A percentile compares a stretch with the other conserved stretches of the same genome.
Evolutionary conservation across 129 eudicot genomes (phyloP).

Genomic region (Flaveria bidentis): DNA sequence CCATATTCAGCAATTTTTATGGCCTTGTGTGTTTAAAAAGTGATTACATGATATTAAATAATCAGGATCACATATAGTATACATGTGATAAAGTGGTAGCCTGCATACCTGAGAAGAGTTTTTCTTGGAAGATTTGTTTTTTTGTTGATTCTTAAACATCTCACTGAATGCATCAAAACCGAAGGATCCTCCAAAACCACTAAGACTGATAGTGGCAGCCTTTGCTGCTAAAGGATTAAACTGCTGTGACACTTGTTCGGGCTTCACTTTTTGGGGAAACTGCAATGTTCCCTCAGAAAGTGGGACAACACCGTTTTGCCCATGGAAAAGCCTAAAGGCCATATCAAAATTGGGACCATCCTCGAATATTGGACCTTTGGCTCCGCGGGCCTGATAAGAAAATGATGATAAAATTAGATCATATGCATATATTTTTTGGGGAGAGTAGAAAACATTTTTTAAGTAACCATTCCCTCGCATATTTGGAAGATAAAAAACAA

Average conservation of each 20-base stretch:
- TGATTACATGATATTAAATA: background rate
- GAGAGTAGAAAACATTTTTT: too few species aligned
- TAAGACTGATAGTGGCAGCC: constrained; percentile 93
- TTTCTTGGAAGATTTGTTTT: constrained; percentile 52
- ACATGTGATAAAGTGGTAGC: background rate
- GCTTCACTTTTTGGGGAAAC: constrained; percentile 46
- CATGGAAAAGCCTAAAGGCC: constrained; percentile 94
- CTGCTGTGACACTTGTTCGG: constrained; percentile 53
- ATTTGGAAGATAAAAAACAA: background rate
- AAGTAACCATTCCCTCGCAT: too few species aligned
- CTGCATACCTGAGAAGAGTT: constrained; percentile 64
- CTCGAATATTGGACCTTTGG: constrained; percentile 95
- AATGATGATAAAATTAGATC: background rate
- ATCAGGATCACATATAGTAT: constrained; percentile 1
- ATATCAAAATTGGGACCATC: constrained; percentile 97
- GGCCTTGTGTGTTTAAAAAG: background rate
- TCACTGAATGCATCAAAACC: constrained; percentile 79
- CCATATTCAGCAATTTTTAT: background rate
- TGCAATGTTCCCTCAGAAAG: constrained; percentile 66
- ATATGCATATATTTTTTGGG: too few species aligned
- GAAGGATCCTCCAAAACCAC: constrained; percentile 68
- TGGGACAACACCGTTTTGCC: constrained; percentile 92
- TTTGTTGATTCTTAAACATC: constrained; percentile 65
- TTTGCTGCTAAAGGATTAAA: constrained; percentile 96
- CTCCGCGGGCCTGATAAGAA: constrained; percentile 59